These are phyloP conservation scores for Tubosaeta sp. DNA, from an alignment of 768 basidiomycete species.

Conservation along the genomic window DNA sequence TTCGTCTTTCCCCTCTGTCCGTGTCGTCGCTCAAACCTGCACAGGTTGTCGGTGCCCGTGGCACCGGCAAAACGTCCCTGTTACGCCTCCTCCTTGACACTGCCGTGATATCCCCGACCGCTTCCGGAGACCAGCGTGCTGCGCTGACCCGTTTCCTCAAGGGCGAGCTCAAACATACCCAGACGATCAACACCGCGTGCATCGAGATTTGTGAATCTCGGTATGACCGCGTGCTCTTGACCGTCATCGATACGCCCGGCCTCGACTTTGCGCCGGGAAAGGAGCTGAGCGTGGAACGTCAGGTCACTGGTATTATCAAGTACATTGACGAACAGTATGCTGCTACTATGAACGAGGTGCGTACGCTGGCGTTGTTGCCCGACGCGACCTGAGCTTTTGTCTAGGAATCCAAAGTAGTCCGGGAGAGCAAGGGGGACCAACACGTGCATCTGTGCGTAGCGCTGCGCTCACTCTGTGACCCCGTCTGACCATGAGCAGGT, in stretches of 20 bases:
- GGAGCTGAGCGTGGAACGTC: conserved; percentile 75
- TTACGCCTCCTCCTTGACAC: conserved; percentile 79
- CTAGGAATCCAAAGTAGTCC: conserved; percentile 85
- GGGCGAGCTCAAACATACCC: conserved; percentile 56
- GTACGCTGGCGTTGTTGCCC: conserved; percentile 1
- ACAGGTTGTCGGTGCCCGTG: conserved; percentile 75
- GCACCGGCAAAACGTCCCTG: conserved; percentile 83
- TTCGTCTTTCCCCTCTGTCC: conserved; percentile 27
- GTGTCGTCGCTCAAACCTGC: conserved; percentile 2
- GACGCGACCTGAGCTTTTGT: background rate
- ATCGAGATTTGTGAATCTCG: conserved; percentile 83
- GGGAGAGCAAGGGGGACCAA: conserved; percentile 84
- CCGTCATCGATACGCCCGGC: conserved; percentile 84
- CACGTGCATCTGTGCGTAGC: conserved; percentile 78
- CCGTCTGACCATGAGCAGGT: conserved; percentile 40
- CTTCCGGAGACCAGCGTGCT: conserved; percentile 69
- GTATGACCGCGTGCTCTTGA: conserved; percentile 72
- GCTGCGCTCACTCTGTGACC: background rate
- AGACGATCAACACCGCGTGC: conserved; percentile 60
- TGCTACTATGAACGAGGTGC: conserved; percentile 82
- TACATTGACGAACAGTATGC: conserved; percentile 79
- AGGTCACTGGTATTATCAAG: conserved; percentile 69
- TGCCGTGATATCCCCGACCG: conserved; percentile 72
- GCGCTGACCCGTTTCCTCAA: conserved; percentile 63
- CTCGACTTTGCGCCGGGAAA: conserved; percentile 69